Evolutionary conservation across 805 yeast species (phyloP).

Genomic region (Metschnikowia bowlesiae): DNA sequence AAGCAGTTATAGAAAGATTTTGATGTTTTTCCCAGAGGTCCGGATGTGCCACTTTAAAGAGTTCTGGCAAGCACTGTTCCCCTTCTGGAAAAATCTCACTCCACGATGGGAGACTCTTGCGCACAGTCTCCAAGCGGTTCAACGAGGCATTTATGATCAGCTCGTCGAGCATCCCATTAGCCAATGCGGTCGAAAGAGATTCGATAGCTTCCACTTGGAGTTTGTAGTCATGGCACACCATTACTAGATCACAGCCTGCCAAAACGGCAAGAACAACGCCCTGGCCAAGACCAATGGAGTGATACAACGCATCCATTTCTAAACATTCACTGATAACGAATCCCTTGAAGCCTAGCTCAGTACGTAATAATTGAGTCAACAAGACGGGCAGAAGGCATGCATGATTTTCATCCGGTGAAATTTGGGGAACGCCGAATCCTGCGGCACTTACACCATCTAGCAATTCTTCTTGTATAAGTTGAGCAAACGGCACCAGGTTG

Average conservation of each 20-base stretch:
- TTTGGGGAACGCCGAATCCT: conserved; percentile 61
- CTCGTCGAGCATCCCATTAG: conserved; percentile 41
- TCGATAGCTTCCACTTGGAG: conserved; percentile 55
- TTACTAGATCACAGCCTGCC: conserved; percentile 61
- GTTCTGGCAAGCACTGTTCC: conserved; percentile 18
- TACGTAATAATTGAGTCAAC: conserved; percentile 46
- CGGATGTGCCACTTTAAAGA: conserved; percentile 26
- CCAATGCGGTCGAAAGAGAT: conserved; percentile 34
- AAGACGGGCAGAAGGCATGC: conserved; percentile 57
- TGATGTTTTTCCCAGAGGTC: conserved; percentile 41
- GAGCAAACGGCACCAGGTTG: conserved; percentile 49
- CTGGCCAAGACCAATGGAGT: conserved; percentile 62
- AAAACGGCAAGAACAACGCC: conserved; percentile 58
- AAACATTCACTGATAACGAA: conserved; percentile 57
- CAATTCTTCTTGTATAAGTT: conserved; percentile 39
- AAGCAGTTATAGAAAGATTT: conserved; percentile 41
- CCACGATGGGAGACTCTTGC: conserved; percentile 43
- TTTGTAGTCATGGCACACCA: conserved; percentile 54
- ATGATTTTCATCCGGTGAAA: conserved; percentile 57
- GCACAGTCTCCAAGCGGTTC: conserved; percentile 41
- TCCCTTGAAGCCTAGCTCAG: conserved; percentile 51
- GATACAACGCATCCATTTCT: conserved; percentile 59
- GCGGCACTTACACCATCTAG: conserved; percentile 58
- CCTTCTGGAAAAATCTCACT: conserved; percentile 36
- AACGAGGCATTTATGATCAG: conserved; percentile 37